Conservation (phyloP, 179 eudicot genomes). For the Corrigiola litoralis region DNA sequence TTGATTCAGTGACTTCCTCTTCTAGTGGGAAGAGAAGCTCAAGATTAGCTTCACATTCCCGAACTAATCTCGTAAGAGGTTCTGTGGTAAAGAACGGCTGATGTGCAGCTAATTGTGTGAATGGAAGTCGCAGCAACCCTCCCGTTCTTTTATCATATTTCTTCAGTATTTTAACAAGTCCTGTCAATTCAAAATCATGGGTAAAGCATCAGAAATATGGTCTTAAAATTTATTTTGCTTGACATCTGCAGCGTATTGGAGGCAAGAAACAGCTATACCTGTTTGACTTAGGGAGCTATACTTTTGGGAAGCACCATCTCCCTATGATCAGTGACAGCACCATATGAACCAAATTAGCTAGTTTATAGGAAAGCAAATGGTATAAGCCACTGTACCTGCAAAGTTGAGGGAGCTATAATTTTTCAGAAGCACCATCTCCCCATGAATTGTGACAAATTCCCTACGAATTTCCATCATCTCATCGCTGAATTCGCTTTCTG, state of each 20-base stretch:
- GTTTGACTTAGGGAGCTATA: constrained; percentile 9
- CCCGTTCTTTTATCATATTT: constrained; percentile 97
- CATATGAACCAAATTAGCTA: constrained; percentile 18
- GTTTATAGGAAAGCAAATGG: constrained; percentile 9
- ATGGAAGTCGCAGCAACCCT: constrained; percentile 66
- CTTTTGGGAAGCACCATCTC: constrained; percentile 21
- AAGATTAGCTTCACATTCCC: constrained; percentile 83
- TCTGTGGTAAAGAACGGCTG: constrained; percentile 91
- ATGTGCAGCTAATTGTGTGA: constrained; percentile 70
- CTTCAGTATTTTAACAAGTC: constrained; percentile 87
- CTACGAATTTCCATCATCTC: constrained; percentile 86
- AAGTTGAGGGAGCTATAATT: constrained; percentile 95
- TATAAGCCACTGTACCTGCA: constrained; percentile 57
- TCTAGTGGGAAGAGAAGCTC: constrained; percentile 84
- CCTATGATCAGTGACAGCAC: constrained; percentile 19
- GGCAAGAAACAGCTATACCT: constrained; percentile 10
- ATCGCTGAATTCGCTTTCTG: constrained; percentile 64
- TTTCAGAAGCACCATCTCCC: constrained; percentile 96
- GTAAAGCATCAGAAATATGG: constrained; percentile 2
- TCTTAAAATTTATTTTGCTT: neutral
- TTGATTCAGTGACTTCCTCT: constrained; percentile 76
- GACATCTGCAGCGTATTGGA: constrained; percentile 2
- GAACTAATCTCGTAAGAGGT: constrained; percentile 75
- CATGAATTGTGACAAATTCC: constrained; percentile 87
- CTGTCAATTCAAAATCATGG: constrained; percentile 31